Conservation (phyloP, 225 moss, liverwort and hornwort genomes). For the Ulota crispa region DNA sequence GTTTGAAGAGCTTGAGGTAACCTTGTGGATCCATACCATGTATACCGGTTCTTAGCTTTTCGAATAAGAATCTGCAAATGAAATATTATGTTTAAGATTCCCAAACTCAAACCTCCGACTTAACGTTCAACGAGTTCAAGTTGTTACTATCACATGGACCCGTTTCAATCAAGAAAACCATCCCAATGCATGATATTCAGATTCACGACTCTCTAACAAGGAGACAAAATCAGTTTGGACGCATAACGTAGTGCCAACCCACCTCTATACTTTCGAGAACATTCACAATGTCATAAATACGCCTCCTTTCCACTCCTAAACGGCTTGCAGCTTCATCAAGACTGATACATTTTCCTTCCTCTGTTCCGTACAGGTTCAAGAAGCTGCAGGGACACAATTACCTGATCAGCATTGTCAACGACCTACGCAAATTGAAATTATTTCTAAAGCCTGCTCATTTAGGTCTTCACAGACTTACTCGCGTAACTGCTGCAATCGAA, state of each 20-base stretch:
- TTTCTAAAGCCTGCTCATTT: neutral
- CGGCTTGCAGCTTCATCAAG: conserved; percentile 93
- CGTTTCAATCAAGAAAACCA: neutral
- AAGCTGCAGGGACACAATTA: conserved; percentile 62
- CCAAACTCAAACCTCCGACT: neutral
- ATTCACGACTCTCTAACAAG: neutral
- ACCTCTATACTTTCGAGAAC: conserved; percentile 96
- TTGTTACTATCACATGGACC: neutral
- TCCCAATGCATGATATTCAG: neutral
- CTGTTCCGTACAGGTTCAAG: conserved; percentile 84
- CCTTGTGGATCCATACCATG: conserved; percentile 88
- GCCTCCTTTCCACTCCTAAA: conserved; percentile 92
- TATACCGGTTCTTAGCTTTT: conserved; percentile 94
- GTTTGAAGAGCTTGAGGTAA: conserved; percentile 80
- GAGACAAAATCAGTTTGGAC: neutral
- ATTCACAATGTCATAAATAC: conserved; percentile 97
- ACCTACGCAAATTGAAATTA: neutral
- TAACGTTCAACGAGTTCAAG: neutral
- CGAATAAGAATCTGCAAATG: conserved; percentile 80
- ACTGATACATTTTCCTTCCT: conserved; percentile 87
- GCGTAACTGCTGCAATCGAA: neutral
- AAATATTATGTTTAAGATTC: conserved; percentile 8
- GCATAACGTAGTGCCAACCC: neutral
- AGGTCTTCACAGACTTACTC: neutral
- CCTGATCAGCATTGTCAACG: conserved; percentile 13